These are phyloP conservation scores for Nemania diffusa DNA, from an alignment of 2,329 filamentous ascomycete genomes.

Conservation along the genomic window DNA sequence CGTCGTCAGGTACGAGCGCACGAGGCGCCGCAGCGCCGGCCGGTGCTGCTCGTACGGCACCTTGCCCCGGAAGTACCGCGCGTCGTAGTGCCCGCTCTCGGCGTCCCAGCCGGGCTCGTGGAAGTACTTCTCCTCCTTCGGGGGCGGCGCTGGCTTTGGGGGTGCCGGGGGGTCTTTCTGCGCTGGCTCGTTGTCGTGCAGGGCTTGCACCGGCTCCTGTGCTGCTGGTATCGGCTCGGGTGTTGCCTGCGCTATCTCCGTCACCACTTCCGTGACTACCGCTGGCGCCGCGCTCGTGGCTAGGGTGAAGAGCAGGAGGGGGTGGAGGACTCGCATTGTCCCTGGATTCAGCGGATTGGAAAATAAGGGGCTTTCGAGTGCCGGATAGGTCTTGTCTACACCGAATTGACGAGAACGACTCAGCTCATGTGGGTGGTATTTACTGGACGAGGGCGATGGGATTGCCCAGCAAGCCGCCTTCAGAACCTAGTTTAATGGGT, in stretches of 20 bases:
- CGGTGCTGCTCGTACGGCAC: conserved; percentile 74
- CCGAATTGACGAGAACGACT: neutral
- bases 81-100: conserved; percentile 77
- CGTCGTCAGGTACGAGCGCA: conserved; percentile 77
- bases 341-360: neutral
- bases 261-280: conserved; percentile 20
- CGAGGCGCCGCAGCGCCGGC: conserved; percentile 73
- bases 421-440: neutral
- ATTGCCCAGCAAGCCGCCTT: neutral
- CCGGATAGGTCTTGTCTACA: neutral
- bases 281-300: conserved; percentile 14
- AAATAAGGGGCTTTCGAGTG: neutral
- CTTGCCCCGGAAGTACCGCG: conserved; percentile 71
- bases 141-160: neutral
- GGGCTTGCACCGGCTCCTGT: neutral
- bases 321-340: conserved; percentile 21
- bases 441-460: neutral
- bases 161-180: conserved; percentile 1
- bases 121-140: conserved; percentile 66
- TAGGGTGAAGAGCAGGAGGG: conserved; percentile 19
- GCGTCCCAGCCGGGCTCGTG: conserved; percentile 70
- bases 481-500: neutral
- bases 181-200: neutral
- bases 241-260: conserved; percentile 1
- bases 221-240: neutral